These are phyloP conservation scores for Vicia villosa DNA, from an alignment of 306 rosid species.

Conservation along the genomic window DNA sequence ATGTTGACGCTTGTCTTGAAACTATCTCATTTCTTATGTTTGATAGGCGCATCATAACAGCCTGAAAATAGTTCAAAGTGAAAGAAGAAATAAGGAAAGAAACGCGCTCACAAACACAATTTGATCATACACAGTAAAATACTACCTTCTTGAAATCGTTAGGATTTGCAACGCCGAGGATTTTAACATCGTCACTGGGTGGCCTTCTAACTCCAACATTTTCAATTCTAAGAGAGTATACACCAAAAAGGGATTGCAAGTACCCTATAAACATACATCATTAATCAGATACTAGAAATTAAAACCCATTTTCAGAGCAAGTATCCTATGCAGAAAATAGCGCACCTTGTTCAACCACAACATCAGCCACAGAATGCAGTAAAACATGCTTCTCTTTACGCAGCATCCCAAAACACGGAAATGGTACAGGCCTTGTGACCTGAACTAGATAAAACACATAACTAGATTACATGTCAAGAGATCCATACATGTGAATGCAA, in stretches of 20 bases:
- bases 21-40: constrained; percentile 64
- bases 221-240: constrained; percentile 84
- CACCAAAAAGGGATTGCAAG: constrained; percentile 82
- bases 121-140: constrained; percentile 10
- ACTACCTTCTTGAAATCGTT: constrained; percentile 91
- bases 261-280: constrained; percentile 53
- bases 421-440: constrained; percentile 84
- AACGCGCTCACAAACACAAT: background rate
- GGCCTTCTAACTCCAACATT: constrained; percentile 85
- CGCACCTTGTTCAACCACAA: constrained; percentile 91
- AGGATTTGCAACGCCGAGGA: constrained; percentile 84
- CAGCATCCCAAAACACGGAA: constrained; percentile 88
- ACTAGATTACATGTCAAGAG: constrained; percentile 8
- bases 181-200: constrained; percentile 87
- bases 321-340: constrained; percentile 2
- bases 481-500: constrained; percentile 18
- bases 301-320: constrained; percentile 17
- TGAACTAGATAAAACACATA: constrained; percentile 46
- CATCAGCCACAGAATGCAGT: constrained; percentile 76
- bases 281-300: constrained; percentile 16
- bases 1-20: constrained; percentile 57
- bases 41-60: constrained; percentile 71
- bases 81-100: constrained; percentile 7
- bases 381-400: constrained; percentile 93
- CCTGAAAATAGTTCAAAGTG: constrained; percentile 54